These are phyloP conservation scores for Colletotrichum truncatum DNA, from an alignment of 2,329 filamentous ascomycete species.

Conservation along the genomic window DNA sequence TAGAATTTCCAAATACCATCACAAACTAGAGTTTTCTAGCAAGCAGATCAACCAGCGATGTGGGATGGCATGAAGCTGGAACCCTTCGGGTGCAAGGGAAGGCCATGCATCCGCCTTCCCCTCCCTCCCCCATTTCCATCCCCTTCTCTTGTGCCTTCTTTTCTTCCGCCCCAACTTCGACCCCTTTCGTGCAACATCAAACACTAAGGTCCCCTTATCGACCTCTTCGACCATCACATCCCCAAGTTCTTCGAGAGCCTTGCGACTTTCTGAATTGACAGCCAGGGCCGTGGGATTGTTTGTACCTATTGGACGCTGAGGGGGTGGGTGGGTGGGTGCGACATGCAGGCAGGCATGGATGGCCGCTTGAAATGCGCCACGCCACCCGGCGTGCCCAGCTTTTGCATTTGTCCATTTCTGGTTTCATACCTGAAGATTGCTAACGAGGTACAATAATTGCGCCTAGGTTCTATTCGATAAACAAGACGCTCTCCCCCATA, in stretches of 20 bases:
- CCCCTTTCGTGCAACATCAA: slow-evolving; percentile 1
- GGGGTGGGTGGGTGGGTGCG: slow-evolving; percentile 14
- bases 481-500: not conserved
- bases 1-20: not conserved
- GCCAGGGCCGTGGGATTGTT: too few relatives aligned
- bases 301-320: not conserved
- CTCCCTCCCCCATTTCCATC: not conserved
- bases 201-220: not conserved
- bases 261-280: slow-evolving; percentile 10
- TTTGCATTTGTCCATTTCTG: slow-evolving; percentile 17
- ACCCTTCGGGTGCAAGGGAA: slow-evolving; percentile 11
- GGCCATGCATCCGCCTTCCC: slow-evolving; percentile 11
- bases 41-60: not conserved
- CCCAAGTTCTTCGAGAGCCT: slow-evolving; percentile 1
- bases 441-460: slow-evolving; percentile 5
- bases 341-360: slow-evolving; percentile 25
- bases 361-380: slow-evolving; percentile 23
- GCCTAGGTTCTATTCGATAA: not conserved
- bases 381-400: slow-evolving; percentile 17
- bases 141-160: not conserved
- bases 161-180: not conserved
- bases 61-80: slow-evolving; percentile 21
- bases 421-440: slow-evolving; percentile 26
- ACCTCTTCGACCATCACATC: slow-evolving; percentile 1
- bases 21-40: not conserved